Conservation (phyloP, 2,329 filamentous ascomycete genomes). For the Coniochaeta sp. region DNA sequence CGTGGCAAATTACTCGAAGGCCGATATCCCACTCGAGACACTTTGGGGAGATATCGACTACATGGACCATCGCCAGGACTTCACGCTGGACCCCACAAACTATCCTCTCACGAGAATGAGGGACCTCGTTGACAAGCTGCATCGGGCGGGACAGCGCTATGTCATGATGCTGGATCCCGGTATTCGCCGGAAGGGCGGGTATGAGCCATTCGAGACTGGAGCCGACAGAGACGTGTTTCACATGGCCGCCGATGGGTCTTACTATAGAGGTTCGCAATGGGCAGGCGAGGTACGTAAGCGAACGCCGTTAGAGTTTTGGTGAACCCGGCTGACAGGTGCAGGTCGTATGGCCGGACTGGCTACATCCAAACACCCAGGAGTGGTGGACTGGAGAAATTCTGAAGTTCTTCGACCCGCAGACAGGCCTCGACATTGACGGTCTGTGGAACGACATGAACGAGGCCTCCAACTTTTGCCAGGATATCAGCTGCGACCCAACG, state of each 20-base stretch:
- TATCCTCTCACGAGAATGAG: constrained; percentile 56
- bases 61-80: constrained; percentile 47
- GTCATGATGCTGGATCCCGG: constrained; percentile 73
- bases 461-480: constrained; percentile 30
- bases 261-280: constrained; percentile 63
- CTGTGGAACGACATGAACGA: constrained; percentile 71
- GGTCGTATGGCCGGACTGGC: constrained; percentile 71
- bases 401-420: constrained; percentile 53
- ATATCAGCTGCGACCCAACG: constrained; percentile 44
- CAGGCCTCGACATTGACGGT: constrained; percentile 66
- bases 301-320: no score
- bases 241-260: constrained; percentile 45
- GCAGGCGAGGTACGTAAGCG: constrained; percentile 42
- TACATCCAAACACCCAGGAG: constrained; percentile 50
- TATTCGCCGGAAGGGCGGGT: constrained; percentile 36
- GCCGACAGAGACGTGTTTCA: constrained; percentile 34
- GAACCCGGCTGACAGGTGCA: constrained; percentile 18
- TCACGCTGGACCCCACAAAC: constrained; percentile 55
- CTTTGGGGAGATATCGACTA: constrained; percentile 62
- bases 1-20: constrained; percentile 58
- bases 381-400: constrained; percentile 66
- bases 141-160: constrained; percentile 59
- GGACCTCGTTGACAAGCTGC: constrained; percentile 59
- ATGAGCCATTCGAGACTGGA: constrained; percentile 30
- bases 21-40: constrained; percentile 59